phyloP scores from a whole-genome alignment of 2,329 filamentous ascomycete species.

The Colletotrichum brevisporum region DNA sequence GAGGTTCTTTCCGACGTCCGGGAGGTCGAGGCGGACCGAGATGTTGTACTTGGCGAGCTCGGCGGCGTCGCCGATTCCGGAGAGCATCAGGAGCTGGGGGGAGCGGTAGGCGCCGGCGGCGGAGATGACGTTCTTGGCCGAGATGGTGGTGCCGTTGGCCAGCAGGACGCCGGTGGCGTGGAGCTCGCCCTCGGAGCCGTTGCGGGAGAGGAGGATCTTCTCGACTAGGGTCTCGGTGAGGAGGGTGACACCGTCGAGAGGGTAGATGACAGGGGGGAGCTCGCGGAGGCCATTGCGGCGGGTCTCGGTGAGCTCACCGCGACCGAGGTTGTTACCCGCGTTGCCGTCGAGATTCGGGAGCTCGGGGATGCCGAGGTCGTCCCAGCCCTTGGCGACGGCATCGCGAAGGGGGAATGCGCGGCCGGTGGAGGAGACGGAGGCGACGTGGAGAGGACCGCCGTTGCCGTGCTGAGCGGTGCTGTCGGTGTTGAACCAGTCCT shows the following conservation, averaged over 20 bases:
- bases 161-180: constrained; percentile 48
- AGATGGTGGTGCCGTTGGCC: constrained; percentile 43
- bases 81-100: constrained; percentile 66
- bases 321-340: constrained; percentile 49
- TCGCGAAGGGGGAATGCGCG: constrained; percentile 57
- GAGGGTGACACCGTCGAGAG: constrained; percentile 46
- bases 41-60: constrained; percentile 61
- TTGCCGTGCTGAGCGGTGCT: constrained; percentile 55
- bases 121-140: constrained; percentile 55
- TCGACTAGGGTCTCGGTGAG: constrained; percentile 44
- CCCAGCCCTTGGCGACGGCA: constrained; percentile 53
- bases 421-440: constrained; percentile 47
- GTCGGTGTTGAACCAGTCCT: constrained; percentile 44
- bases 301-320: constrained; percentile 49
- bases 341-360: constrained; percentile 46
- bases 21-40: constrained; percentile 56
- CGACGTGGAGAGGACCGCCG: constrained; percentile 54
- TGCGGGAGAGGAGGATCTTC: constrained; percentile 40
- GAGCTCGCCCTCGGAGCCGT: background rate
- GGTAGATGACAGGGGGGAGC: constrained; percentile 45
- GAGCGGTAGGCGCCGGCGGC: constrained; percentile 65
- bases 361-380: constrained; percentile 53
- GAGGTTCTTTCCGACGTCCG: constrained; percentile 65
- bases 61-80: constrained; percentile 62
- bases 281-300: constrained; percentile 44